Evolutionary conservation across 352 stramenopile genomes (phyloP).

Genomic region (Phytophthora boehmeriae): DNA sequence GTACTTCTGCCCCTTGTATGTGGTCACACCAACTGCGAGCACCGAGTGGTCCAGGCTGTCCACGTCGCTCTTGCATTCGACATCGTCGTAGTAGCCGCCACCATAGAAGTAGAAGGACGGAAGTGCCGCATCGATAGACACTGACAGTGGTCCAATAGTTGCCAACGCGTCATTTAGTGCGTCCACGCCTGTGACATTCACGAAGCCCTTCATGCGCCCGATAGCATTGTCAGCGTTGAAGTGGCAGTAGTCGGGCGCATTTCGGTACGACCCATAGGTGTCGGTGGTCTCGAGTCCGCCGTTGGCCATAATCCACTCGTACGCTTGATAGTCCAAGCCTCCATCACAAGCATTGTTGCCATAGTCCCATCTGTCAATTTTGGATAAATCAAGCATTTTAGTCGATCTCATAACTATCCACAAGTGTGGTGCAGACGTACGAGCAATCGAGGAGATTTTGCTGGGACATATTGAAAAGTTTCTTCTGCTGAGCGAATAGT

Average conservation of each 20-base stretch:
- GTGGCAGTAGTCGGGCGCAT: constrained; percentile 89
- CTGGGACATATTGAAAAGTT: constrained; percentile 86
- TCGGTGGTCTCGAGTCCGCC: constrained; percentile 77
- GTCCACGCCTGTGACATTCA: constrained; percentile 77
- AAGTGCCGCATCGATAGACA: constrained; percentile 87
- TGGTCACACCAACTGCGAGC: constrained; percentile 90
- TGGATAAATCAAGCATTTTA: constrained; percentile 8
- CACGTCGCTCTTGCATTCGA: constrained; percentile 89
- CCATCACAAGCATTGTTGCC: constrained; percentile 92
- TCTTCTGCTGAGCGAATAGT: constrained; percentile 72
- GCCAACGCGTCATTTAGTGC: constrained; percentile 85
- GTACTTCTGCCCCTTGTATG: constrained; percentile 90
- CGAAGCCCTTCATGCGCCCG: constrained; percentile 75
- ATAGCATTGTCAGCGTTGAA: constrained; percentile 81
- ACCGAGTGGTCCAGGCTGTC: constrained; percentile 94
- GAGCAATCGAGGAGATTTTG: constrained; percentile 93
- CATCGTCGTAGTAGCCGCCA: constrained; percentile 87
- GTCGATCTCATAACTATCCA: not conserved
- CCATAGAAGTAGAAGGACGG: constrained; percentile 92
- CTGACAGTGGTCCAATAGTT: constrained; percentile 84
- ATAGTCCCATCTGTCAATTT: constrained; percentile 75
- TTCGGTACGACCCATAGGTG: constrained; percentile 90
- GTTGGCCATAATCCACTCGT: constrained; percentile 87
- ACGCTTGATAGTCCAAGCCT: constrained; percentile 91
- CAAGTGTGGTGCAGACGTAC: constrained; percentile 32